Percentiles rank a stretch among this genome's conserved stretches.
These are phyloP conservation scores for Tolypocladium ophioglossoides DNA, from an alignment of 2,329 filamentous ascomycete species.

Conservation along the genomic window DNA sequence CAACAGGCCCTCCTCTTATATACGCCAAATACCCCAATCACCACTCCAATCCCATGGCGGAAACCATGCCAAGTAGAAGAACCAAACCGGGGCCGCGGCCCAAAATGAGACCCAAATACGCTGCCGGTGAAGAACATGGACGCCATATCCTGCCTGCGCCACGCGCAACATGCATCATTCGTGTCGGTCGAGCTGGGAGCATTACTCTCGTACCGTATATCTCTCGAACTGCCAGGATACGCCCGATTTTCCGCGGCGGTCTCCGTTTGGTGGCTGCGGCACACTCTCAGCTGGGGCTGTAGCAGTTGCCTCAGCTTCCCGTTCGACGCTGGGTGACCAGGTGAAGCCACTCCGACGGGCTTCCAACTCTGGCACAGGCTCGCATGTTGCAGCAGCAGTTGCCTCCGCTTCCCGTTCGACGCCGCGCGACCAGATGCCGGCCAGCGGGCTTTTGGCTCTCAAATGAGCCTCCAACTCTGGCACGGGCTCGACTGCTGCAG, in stretches of 20 bases:
- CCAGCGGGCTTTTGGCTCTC: not conserved
- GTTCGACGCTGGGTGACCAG: too few relatives aligned
- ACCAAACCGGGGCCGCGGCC: not conserved
- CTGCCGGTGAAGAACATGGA: not conserved
- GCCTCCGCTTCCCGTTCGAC: not conserved
- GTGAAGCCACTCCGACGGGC: too few relatives aligned
- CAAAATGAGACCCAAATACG: not conserved
- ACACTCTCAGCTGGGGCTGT: too few relatives aligned
- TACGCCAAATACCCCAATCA: not conserved
- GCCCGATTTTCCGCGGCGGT: too few relatives aligned
- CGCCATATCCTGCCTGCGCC: not conserved
- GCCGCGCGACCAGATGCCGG: not conserved
- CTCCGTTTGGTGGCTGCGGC: not conserved
- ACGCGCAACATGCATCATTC: not conserved
- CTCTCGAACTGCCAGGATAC: not conserved
- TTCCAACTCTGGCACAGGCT: too few relatives aligned
- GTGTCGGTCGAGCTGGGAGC: not conserved
- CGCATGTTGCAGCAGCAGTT: too few relatives aligned
- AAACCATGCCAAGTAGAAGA: not conserved
- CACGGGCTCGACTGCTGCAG: not conserved
- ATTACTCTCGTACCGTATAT: not conserved
- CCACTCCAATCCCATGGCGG: not conserved
- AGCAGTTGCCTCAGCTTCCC: not conserved
- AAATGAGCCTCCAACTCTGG: slow-evolving; percentile 6
- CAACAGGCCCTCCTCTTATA: too few relatives aligned